These are phyloP conservation scores for Phytophthora citrophthora DNA, from an alignment of 352 stramenopile species.

Conservation along the genomic window DNA sequence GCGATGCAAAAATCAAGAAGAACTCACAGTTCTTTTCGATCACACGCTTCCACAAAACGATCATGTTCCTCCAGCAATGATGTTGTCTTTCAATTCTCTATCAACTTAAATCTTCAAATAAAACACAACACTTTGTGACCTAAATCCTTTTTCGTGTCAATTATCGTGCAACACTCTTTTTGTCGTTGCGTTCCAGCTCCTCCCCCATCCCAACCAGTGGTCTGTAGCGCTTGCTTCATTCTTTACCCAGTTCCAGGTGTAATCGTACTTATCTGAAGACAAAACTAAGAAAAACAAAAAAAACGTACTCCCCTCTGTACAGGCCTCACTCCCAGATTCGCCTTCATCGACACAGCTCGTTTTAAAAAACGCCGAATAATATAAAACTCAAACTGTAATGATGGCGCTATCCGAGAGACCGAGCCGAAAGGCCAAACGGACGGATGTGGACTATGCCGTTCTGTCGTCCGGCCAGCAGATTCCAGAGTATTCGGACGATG, in stretches of 20 bases:
- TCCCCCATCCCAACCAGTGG: conserved; percentile 40
- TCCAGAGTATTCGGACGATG: conserved; percentile 79
- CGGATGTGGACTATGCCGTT: conserved; percentile 81
- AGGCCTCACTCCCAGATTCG: conserved; percentile 40
- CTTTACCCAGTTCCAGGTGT: conserved; percentile 14
- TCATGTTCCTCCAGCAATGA: too few species aligned
- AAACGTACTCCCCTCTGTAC: conserved; percentile 30
- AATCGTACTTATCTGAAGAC: conserved; percentile 35
- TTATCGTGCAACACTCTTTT: conserved; percentile 28
- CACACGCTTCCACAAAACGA: too few species aligned
- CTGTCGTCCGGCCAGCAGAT: conserved; percentile 80
- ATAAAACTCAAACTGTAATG: conserved; percentile 16
- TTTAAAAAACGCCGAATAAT: neutral
- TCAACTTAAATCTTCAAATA: neutral
- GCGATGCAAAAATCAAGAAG: too few species aligned
- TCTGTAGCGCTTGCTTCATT: conserved; percentile 21
- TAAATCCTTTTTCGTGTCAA: neutral
- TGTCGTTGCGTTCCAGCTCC: conserved; percentile 17
- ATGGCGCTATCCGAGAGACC: conserved; percentile 45
- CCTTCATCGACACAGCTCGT: conserved; percentile 4
- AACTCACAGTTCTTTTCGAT: too few species aligned
- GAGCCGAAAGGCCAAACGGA: conserved; percentile 72
- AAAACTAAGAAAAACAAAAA: conserved; percentile 39
- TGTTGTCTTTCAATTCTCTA: neutral
- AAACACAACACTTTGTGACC: too few species aligned